Evolutionary conservation across 371 early-diverging fungal genomes (phyloP).

Genomic region (Syncephalis plumigaleata): DNA sequence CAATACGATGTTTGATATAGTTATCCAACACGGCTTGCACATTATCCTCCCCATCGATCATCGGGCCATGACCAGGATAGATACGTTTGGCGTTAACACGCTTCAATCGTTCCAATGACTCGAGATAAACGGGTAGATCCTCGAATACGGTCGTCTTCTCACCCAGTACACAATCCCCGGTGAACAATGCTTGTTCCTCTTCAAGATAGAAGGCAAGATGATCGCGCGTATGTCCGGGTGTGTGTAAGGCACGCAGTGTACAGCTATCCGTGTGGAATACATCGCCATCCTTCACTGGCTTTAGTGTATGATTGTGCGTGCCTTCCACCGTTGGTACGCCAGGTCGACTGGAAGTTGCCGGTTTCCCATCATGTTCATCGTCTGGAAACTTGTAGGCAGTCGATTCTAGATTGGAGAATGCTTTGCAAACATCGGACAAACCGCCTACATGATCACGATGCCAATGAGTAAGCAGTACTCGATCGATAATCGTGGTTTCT

Average conservation of each 20-base stretch:
- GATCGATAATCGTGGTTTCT: constrained; percentile 14
- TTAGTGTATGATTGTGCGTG: constrained; percentile 2
- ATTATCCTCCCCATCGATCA: constrained; percentile 23
- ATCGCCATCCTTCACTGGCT: constrained; percentile 22
- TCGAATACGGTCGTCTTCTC: constrained; percentile 70
- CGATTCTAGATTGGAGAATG: constrained; percentile 9
- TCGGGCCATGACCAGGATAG: constrained; percentile 58
- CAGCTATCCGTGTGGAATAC: constrained; percentile 23
- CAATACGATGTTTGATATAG: constrained; percentile 57
- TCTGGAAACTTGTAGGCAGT: constrained; percentile 6
- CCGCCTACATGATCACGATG: constrained; percentile 76
- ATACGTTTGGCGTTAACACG: constrained; percentile 6
- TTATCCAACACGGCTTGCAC: constrained; percentile 24
- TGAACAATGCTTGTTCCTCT: constrained; percentile 54
- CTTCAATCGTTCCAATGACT: constrained; percentile 30
- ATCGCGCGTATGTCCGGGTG: constrained; percentile 74
- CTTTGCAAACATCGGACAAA: constrained; percentile 15
- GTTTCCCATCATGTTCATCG: constrained; percentile 2
- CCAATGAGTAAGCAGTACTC: constrained; percentile 66
- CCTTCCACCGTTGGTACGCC: constrained; percentile 9
- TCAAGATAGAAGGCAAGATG: constrained; percentile 54
- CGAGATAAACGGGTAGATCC: constrained; percentile 43
- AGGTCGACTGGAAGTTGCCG: constrained; percentile 9
- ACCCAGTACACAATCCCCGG: constrained; percentile 74
- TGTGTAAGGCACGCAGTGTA: constrained; percentile 33